Base-by-base conservation (phyloP, 73 alveolate genomes). In the Paramecium biaurelia region DNA sequence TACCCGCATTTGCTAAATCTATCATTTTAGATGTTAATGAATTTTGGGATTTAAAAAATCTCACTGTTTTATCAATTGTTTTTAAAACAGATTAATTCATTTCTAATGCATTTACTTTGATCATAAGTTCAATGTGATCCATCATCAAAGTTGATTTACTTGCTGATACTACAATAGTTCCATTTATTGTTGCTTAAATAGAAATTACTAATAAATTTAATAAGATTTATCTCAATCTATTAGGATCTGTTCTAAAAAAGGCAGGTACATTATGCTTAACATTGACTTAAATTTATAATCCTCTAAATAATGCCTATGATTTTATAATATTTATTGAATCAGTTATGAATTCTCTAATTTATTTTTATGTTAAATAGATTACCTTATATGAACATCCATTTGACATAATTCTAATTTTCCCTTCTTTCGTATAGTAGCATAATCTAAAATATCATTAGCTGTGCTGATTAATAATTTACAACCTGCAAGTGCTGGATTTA, bases 341-440 rank as follows among this genome's bases (percentile, higher is more conserved):
- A 37, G 32, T 15, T 11, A 72, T 37, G 10, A 72, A 72, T 35
- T 72, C 86, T 18, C 58, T 72, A 35, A 72, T 18, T 53, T 53
- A n/a, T n/a, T 0, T 21, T 63, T 14, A 38, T 38, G 15, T 28
- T 30, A 63, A 7, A 24, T 58, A 11, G 9, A 47, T 23, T 63
- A 63, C 84, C 84, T 26, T 12, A 63, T 26, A 24, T 63, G 84
- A 38, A 72, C 86, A 72, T 72, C 86, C 58, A 72, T 35, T 72
- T 72, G 30, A 14, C 58, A 38, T 1, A 72, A 6, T 15, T 72
- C 86, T 20, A 72, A n/a, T 72, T 72, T 72, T 1, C 86, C 86
- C 10, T 72, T 72, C 14, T 72, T 63, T 18, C 58, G 34, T 18
- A 72, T 35, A 2, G 59, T 37, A 14, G 35, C 86, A 72, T 72